Evolutionary conservation across 768 basidiomycete genomes (phyloP), one percentile per base, ranked within the genome.

Genomic region (Boletus subcaerulescens): DNA sequence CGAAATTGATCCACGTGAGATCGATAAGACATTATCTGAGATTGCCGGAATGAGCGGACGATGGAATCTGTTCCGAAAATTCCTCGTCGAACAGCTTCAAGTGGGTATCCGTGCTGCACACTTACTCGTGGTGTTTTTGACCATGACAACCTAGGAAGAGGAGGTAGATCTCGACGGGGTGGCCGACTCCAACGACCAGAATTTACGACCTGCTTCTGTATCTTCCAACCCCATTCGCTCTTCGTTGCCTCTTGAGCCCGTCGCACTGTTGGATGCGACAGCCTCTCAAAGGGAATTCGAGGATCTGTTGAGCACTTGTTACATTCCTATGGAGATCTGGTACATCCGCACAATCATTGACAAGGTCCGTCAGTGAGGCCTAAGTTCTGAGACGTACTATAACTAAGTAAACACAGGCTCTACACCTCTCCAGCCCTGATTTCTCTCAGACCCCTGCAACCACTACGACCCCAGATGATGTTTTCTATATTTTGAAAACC

Each of bases 401-500:
- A 48, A 54, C 42, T 38, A 26, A 49, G 48, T 15, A 31, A 33
- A 45, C 32, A 12, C 60, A 98, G 94, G 96, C 96, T 2, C 93
- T 96, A 64, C 84, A 86, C 24, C 76, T 97, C 41, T 91, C 96
- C 24, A 83, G 76, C 14, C 78, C 83, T 3, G 93, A 98, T 65
- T 66, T 78, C 8, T 79, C 85, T 2, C 80, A 87, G 53, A 73
- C 63, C 39, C 91, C 81, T 48, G 75, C 80, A 12, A 82, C 77
- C 2, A 90, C 88, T 0, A 93, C 91, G 0, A 85, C 84, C 0
- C 91, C 92, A 0, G 97, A 99, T 69, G 97, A 98, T 61, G 89
- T 88, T 2, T 99, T 98, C 74, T 99, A 97, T 72, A 87, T 99
- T 53, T 76, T 98, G 55, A 98, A 97, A 70, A 78, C 85, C 8